A percentile compares a stretch with the other conserved stretches of the same genome.
Evolutionary conservation across 495 filamentous ascomycete species (phyloP).

Genomic region (Ramalina intermedia): DNA sequence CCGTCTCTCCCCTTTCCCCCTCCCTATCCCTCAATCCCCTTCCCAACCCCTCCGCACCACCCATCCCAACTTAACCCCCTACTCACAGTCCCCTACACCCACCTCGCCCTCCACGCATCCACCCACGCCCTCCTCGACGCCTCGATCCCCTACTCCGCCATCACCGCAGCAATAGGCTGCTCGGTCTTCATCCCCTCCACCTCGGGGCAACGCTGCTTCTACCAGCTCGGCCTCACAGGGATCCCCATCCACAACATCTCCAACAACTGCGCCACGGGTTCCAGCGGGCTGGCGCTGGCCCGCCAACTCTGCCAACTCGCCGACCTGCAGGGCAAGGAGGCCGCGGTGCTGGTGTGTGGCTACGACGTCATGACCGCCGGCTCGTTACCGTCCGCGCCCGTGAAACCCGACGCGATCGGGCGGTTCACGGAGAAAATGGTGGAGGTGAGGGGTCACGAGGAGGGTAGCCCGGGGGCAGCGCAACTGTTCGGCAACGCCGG

Average conservation of each 20-base stretch:
- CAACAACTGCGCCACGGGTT: constrained; percentile 95
- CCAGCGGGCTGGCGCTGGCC: constrained; percentile 74
- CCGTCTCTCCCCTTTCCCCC: not conserved
- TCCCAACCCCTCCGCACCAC: not conserved
- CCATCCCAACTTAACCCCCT: constrained; percentile 19
- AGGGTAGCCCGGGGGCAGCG: constrained; percentile 69
- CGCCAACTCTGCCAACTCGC: constrained; percentile 67
- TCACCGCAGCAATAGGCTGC: constrained; percentile 91
- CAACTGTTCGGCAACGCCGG: constrained; percentile 97
- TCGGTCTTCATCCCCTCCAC: constrained; percentile 95
- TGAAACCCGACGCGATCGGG: constrained; percentile 54
- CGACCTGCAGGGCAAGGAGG: constrained; percentile 32
- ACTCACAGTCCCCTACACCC: constrained; percentile 50
- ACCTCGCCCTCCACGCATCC: constrained; percentile 88
- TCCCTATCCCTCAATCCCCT: not conserved
- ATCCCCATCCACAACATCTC: constrained; percentile 97
- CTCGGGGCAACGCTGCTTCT: constrained; percentile 93
- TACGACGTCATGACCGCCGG: constrained; percentile 98
- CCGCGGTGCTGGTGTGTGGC: constrained; percentile 81
- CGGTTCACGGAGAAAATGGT: constrained; percentile 65
- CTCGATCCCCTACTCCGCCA: constrained; percentile 89
- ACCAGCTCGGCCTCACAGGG: constrained; percentile 93
- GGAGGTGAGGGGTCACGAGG: too few species aligned
- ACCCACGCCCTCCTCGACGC: constrained; percentile 94
- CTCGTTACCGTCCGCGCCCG: constrained; percentile 49